Conservation (phyloP, 2,329 filamentous ascomycete species). For the Ceratocystiopsis sp. region DNA sequence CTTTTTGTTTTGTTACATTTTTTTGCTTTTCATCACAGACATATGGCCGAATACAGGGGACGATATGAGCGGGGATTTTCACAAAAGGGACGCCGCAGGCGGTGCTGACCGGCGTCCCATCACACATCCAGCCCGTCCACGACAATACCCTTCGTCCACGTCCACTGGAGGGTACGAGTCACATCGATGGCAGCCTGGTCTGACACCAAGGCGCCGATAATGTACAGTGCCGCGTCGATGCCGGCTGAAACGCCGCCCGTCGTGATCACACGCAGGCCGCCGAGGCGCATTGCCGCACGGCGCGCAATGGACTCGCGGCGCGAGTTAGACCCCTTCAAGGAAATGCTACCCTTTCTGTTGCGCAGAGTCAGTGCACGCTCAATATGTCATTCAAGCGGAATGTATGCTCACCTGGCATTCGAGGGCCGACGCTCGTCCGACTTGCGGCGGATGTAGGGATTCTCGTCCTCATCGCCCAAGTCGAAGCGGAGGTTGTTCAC, state of each 20-base stretch:
- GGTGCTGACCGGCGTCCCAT: background rate
- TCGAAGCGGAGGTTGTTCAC: conserved; percentile 87
- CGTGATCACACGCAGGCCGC: conserved; percentile 58
- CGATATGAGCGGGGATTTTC: background rate
- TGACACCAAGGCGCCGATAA: conserved; percentile 68
- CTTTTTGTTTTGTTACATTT: background rate
- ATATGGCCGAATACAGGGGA: too few relatives aligned
- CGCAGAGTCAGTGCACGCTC: too few relatives aligned
- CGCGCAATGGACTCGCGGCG: conserved; percentile 68
- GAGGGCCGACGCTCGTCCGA: conserved; percentile 46
- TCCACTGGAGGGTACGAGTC: conserved; percentile 60
- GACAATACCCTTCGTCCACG: conserved; percentile 72
- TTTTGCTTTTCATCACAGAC: too few relatives aligned
- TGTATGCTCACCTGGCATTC: conserved; percentile 35
- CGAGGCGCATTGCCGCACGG: conserved; percentile 57
- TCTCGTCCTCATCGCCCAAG: conserved; percentile 64
- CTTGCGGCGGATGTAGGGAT: conserved; percentile 67
- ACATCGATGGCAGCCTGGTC: conserved; percentile 62
- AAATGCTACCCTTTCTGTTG: conserved; percentile 63
- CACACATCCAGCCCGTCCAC: conserved; percentile 76
- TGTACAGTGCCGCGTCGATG: conserved; percentile 68
- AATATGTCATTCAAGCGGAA: background rate
- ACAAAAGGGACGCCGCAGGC: background rate
- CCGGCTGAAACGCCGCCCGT: conserved; percentile 63
- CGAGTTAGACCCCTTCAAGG: conserved; percentile 55